Conservation (phyloP, 306 rosid genomes). For the Purshia tridentata region DNA sequence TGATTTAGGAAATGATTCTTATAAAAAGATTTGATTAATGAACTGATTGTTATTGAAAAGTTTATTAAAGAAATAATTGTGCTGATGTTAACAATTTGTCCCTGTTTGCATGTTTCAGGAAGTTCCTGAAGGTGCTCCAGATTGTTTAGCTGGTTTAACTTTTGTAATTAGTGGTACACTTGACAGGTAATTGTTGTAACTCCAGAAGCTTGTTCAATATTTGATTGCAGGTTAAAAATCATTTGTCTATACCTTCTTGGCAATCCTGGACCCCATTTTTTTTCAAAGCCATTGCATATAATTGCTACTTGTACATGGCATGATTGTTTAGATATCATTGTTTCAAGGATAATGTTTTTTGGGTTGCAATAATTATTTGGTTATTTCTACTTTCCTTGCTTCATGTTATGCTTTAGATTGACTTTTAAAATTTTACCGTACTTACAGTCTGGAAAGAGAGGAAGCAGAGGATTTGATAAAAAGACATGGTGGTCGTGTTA, state of each 20-base stretch:
- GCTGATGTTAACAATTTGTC: constrained; percentile 25
- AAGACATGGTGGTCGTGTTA: constrained; percentile 91
- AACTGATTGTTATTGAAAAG: neutral
- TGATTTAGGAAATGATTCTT: constrained; percentile 4
- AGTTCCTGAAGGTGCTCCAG: constrained; percentile 91
- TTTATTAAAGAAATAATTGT: constrained; percentile 13
- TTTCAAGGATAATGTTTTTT: neutral
- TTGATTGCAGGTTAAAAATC: neutral
- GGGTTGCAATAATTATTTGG: neutral
- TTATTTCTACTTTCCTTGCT: neutral
- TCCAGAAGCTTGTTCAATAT: constrained; percentile 13
- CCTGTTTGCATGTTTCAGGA: constrained; percentile 56
- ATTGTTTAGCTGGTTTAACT: constrained; percentile 80
- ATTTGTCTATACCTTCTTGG: constrained; percentile 1
- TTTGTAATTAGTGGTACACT: constrained; percentile 97
- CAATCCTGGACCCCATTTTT: neutral
- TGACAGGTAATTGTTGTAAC: constrained; percentile 61
- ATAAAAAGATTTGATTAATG: neutral
- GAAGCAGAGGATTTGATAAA: constrained; percentile 98
- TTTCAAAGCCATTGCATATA: neutral
- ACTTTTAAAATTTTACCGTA: constrained; percentile 20
- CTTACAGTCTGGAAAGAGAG: constrained; percentile 87
- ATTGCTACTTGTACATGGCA: neutral
- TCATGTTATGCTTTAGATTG: neutral
- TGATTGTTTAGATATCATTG: constrained; percentile 1